These are phyloP conservation scores for Cyclotella sp. DNA, from an alignment of 108 stramenopile genomes.

Conservation along the genomic window DNA sequence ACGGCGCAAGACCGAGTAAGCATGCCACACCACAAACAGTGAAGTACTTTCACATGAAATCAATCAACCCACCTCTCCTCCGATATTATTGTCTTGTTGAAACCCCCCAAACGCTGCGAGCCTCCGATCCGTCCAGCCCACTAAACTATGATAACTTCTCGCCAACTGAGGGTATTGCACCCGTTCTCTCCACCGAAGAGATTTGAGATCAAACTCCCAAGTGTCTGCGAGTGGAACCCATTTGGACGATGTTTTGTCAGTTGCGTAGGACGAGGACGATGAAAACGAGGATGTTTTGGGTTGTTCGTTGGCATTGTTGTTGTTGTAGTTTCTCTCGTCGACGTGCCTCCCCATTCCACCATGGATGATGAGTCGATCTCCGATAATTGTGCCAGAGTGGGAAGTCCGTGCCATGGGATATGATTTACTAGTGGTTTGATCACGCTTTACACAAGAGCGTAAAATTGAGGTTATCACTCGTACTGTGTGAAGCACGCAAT, in stretches of 20 bases:
- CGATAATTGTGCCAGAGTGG: constrained; percentile 46
- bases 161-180: constrained; percentile 35
- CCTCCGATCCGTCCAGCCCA: constrained; percentile 41
- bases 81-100: constrained; percentile 39
- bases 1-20: background rate
- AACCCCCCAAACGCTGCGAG: constrained; percentile 55
- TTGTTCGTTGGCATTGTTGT: background rate
- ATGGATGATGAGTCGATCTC: constrained; percentile 46
- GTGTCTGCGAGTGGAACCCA: constrained; percentile 46
- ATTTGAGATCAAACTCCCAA: constrained; percentile 51
- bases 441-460: constrained; percentile 3
- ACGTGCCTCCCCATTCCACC: constrained; percentile 43
- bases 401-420: constrained; percentile 50
- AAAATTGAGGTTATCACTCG: background rate
- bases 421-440: constrained; percentile 16
- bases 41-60: background rate
- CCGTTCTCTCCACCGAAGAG: constrained; percentile 46
- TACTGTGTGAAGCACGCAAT: background rate
- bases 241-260: constrained; percentile 33
- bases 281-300: constrained; percentile 15
- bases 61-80: constrained; percentile 26
- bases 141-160: constrained; percentile 49
- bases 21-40: background rate
- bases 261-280: constrained; percentile 30
- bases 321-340: background rate